Evolutionary conservation across 2,329 filamentous ascomycete species (phyloP).

Genomic region (Fusarium dlaminii): DNA sequence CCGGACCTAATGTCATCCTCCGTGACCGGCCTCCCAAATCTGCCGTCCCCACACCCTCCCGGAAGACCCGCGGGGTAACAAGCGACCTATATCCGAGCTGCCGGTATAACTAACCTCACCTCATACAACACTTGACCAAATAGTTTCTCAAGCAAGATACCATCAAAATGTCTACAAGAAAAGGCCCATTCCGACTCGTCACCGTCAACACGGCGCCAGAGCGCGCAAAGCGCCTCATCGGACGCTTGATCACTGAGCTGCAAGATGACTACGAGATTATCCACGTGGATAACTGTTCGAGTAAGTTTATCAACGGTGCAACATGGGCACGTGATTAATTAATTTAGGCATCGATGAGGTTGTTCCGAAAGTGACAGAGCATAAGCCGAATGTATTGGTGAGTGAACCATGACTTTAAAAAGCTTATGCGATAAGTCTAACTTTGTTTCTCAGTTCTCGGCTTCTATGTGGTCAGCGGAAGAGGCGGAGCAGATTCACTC

Average conservation of each 20-base stretch:
- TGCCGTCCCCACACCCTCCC: not conserved
- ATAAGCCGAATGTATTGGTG: conserved; percentile 3
- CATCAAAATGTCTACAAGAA: not conserved
- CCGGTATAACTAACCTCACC: not conserved
- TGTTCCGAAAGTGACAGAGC: conserved; percentile 7
- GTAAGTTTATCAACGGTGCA: fast-evolving
- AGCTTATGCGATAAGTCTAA: fast-evolving
- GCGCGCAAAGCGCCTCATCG: conserved; percentile 8
- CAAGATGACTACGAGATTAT: conserved; percentile 15
- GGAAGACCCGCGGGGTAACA: not conserved
- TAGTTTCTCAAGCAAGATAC: fast-evolving
- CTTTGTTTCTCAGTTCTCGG: not conserved
- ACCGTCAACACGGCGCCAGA: conserved; percentile 11
- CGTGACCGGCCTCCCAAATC: not conserved
- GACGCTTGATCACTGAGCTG: not conserved
- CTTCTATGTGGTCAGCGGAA: conserved; percentile 9
- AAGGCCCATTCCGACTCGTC: conserved; percentile 1
- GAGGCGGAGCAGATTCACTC: conserved; percentile 12
- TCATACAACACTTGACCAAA: not conserved
- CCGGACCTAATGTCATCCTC: not conserved
- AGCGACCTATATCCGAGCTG: not conserved
- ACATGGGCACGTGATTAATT: fast-evolving
- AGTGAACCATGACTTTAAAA: fast-evolving
- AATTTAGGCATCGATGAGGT: conserved; percentile 1
- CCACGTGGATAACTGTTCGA: conserved; percentile 6